Evolutionary conservation across 108 stramenopile species (phyloP), one percentile per base, ranked within the genome.

Genomic region (Fragilariopsis cylindrus): DNA sequence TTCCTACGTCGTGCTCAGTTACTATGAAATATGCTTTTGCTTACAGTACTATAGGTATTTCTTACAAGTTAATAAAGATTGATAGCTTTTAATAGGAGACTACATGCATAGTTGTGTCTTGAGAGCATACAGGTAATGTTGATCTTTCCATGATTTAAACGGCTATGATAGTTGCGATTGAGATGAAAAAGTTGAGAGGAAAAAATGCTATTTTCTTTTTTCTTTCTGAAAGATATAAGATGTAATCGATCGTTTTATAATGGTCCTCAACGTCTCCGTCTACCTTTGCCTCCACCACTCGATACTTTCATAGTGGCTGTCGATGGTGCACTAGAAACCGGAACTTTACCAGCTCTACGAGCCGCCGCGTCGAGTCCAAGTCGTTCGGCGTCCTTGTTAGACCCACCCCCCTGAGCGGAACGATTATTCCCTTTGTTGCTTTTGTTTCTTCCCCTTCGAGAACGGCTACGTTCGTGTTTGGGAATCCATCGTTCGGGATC

Each of bases 401-500:
- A 88, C 9, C 95, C 93, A 41, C 87, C 90, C 53, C 97, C 97
- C 46, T 76, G 77, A 18, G 74, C 63, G 13, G 75, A 75, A 11
- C 57, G 60, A 60, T 76, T 76, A 16, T 86, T 76, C 15, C 84
- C 86, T 69, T 84, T 84, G 48, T 91, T 93, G 75, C 92, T 92
- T 40, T 88, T 91, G 54, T 82, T 81, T 57, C 87, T 74, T 42
- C 94, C 87, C 52, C 92, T 79, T 57, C 92, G 87, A 70, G 88
- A 89, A 71, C 90, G 88, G 13, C 87, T 88, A 70, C 98, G 79
- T 78, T 96, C 96, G 70, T 88, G 88, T 73, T 96, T 94, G 39
- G 96, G 94, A 18, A 98, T 87, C 98, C 98, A 98, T 50, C 98
- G 92, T 81, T 98, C 98, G 16, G 98, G 96, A 84, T 98, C 92